Conservation (phyloP, 768 basidiomycete genomes). For the Galerina sulciceps region DNA sequence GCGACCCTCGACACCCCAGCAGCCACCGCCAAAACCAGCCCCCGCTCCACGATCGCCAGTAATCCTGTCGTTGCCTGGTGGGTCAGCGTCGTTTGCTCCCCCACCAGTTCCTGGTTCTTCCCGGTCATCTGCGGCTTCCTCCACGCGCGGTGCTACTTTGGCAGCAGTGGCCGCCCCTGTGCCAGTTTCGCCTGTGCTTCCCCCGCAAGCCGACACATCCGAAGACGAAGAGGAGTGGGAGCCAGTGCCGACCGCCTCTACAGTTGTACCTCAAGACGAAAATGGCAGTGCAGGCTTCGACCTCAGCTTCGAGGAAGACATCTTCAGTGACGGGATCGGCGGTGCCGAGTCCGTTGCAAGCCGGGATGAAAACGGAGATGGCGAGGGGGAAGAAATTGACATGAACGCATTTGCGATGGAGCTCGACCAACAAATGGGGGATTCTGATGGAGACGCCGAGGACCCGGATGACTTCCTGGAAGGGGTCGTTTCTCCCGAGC, state of each 20-base stretch:
- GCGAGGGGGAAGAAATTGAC: conserved; percentile 35
- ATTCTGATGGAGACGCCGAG: conserved; percentile 40
- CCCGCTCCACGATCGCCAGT: conserved; percentile 11
- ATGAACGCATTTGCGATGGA: conserved; percentile 41
- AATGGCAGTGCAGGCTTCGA: conserved; percentile 1
- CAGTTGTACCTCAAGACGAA: conserved; percentile 1
- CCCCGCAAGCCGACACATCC: conserved; percentile 10
- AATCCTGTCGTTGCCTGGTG: conserved; percentile 16
- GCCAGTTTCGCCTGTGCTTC: background rate
- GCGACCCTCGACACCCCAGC: conserved; percentile 12
- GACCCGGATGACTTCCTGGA: conserved; percentile 44
- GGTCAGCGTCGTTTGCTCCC: conserved; percentile 2
- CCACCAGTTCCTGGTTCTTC: conserved; percentile 14
- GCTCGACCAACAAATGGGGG: conserved; percentile 42
- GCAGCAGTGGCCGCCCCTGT: background rate
- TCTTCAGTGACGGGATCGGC: conserved; percentile 23
- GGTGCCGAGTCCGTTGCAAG: conserved; percentile 12
- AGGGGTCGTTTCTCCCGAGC: conserved; percentile 42
- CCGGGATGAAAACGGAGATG: conserved; percentile 7
- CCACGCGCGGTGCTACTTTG: background rate
- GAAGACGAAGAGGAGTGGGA: conserved; percentile 55
- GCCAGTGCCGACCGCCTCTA: conserved; percentile 31
- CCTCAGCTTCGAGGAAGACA: conserved; percentile 26
- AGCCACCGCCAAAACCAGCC: background rate
- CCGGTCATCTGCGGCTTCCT: background rate